Conservation (phyloP, 2,329 filamentous ascomycete genomes). For the Hymenoscyphus fructigenus region DNA sequence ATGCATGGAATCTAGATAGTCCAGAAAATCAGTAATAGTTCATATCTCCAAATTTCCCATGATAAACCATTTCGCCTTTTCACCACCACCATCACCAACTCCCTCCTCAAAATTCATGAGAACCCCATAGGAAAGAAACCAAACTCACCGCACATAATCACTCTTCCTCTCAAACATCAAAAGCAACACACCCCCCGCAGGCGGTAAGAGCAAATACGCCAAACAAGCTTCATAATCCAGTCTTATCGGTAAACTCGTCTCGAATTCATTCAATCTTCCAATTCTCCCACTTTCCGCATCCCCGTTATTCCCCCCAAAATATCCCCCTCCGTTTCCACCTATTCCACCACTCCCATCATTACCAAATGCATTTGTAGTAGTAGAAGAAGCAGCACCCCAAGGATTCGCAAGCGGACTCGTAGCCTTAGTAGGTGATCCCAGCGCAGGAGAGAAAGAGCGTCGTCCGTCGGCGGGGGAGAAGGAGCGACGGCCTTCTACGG, state of each 20-base stretch:
- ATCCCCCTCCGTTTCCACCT: slow-evolving; percentile 6
- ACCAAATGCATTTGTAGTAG: slow-evolving; percentile 22
- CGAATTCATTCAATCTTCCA: slow-evolving; percentile 74
- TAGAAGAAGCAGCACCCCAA: slow-evolving; percentile 19
- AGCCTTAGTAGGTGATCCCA: slow-evolving; percentile 44
- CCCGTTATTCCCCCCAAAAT: neutral
- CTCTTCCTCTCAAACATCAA: slow-evolving; percentile 89
- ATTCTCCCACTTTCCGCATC: slow-evolving; percentile 29
- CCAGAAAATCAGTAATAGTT: slow-evolving; percentile 16
- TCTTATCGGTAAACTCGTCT: slow-evolving; percentile 82
- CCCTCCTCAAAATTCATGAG: neutral
- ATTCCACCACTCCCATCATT: slow-evolving; percentile 21
- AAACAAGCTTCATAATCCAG: slow-evolving; percentile 88
- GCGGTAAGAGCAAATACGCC: slow-evolving; percentile 83
- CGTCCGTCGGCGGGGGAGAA: slow-evolving; percentile 33
- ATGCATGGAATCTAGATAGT: slow-evolving; percentile 78
- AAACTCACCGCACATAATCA: slow-evolving; percentile 83
- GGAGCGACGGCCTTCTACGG: slow-evolving; percentile 8
- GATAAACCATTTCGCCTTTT: neutral
- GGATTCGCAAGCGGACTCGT: slow-evolving; percentile 39
- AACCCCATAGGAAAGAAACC: neutral
- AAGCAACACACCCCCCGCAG: slow-evolving; percentile 79
- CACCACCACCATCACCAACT: neutral
- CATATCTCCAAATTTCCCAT: slow-evolving; percentile 1
- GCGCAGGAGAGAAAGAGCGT: slow-evolving; percentile 55